Base-by-base conservation (phyloP, 2,329 filamentous ascomycete genomes). In the Sarocladium strictum region DNA sequence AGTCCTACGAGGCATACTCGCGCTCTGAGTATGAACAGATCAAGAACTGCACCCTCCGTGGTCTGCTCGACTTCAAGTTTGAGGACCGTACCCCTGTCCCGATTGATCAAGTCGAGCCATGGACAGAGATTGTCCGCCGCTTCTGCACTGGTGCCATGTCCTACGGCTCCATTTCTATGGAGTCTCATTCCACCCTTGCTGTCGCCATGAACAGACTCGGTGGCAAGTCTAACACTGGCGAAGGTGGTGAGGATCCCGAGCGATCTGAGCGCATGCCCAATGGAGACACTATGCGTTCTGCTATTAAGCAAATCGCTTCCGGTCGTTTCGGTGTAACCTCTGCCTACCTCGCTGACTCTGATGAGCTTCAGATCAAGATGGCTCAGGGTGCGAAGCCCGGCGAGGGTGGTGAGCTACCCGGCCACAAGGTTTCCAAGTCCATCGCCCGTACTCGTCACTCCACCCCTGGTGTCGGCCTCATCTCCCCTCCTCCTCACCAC, bases 361-460 rank as follows among this genome's bases (percentile, higher is more conserved):
- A 97, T 66, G 92, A 97, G 74, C 78, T 97, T 45, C 93, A 97
- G 72, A 97, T 97, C 76, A 97, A 97, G 83, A 97, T 97, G 93
- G 93, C 93, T 10, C 93, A 97, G 74, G 93, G 93, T 69, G 93
- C 93, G 59, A 97, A 97, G 81, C 93, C 93, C 55, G 93, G 93
- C 72, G 93, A 97, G 73, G 93, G 93, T 77, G 93, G 93, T 81
- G 93, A 97, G 73, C 83, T 97, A 66, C 93, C 93, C 51, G 93
- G 93, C 38, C 91, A 97, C 79, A 97, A 97, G 76, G 93, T 97
- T 26, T 94, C 92, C 58, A 89, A 89, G 66, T 89, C 90, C 6
- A 97, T 97, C 71, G 93, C 90, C 56, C 88, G 90, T 64, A 97
- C 93, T 55, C 87, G 93, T 69, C 92, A 97, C 77, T 97, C 93